Percentiles rank a stretch among this genome's conserved stretches.
Conservation (phyloP, 2,329 filamentous ascomycete species). For the Cercospora zeina region DNA sequence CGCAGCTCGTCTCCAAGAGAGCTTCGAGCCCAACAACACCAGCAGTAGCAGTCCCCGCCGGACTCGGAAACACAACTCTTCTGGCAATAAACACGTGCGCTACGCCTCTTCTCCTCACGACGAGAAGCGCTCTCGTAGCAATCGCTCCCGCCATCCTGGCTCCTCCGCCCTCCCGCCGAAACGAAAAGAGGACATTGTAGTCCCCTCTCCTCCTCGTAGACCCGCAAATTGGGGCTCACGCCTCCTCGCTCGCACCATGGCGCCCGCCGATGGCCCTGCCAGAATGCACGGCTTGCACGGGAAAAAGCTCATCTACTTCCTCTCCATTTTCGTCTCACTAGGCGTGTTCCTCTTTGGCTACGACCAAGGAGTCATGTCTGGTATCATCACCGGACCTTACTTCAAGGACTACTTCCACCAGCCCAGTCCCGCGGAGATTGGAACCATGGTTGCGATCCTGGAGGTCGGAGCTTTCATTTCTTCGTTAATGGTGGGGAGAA, state of each 20-base stretch:
- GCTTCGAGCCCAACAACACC: conserved; percentile 61
- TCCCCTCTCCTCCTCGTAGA: conserved; percentile 67
- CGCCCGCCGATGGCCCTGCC: conserved; percentile 65
- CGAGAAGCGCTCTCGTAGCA: conserved; percentile 39
- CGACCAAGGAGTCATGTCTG: conserved; percentile 87
- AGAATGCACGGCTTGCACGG: conserved; percentile 90
- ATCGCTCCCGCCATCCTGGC: conserved; percentile 16
- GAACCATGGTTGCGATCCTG: conserved; percentile 96
- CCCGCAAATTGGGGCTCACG: conserved; percentile 67
- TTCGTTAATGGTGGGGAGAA: conserved; percentile 78
- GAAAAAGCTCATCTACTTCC: conserved; percentile 81
- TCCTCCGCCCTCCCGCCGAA: conserved; percentile 51
- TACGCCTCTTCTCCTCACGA: conserved; percentile 55
- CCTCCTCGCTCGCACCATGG: conserved; percentile 81
- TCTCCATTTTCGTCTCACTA: conserved; percentile 50
- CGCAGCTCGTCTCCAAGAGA: conserved; percentile 66
- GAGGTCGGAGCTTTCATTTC: conserved; percentile 91
- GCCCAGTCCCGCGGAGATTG: conserved; percentile 81
- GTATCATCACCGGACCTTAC: conserved; percentile 68
- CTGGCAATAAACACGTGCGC: conserved; percentile 62
- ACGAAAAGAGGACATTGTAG: conserved; percentile 70
- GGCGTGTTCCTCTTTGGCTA: conserved; percentile 88
- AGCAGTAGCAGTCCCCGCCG: conserved; percentile 35
- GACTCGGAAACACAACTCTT: conserved; percentile 24
- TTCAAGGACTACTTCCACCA: conserved; percentile 93